Percentiles rank a stretch among this genome's conserved stretches.
Conservation (phyloP, 495 filamentous ascomycete species). For the Penicillium paxilli region DNA sequence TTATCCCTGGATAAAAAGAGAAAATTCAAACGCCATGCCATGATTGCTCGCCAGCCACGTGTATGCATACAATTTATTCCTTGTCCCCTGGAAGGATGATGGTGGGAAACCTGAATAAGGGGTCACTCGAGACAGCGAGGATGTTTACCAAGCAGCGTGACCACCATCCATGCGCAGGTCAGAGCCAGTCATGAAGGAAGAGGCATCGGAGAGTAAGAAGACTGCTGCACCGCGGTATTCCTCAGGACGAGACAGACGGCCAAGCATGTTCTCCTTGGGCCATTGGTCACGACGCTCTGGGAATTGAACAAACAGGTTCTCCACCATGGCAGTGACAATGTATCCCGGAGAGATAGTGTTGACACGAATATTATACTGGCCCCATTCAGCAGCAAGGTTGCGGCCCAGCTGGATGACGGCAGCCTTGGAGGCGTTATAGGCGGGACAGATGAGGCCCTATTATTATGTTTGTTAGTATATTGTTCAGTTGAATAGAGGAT, state of each 20-base stretch:
- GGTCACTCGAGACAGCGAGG: background rate
- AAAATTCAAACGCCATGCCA: slow-evolving; percentile 24
- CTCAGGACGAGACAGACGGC: slow-evolving; percentile 71
- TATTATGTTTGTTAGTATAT: background rate
- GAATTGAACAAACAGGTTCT: slow-evolving; percentile 70
- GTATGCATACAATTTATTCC: slow-evolving; percentile 5
- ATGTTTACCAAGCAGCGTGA: slow-evolving; percentile 71
- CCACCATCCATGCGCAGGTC: slow-evolving; percentile 83
- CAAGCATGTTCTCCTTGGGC: slow-evolving; percentile 88
- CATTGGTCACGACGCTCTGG: slow-evolving; percentile 77
- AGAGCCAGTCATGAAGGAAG: slow-evolving; percentile 81
- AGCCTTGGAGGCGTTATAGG: slow-evolving; percentile 90
- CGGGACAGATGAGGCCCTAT: slow-evolving; percentile 70
- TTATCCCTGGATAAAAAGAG: slow-evolving; percentile 1
- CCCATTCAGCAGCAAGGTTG: slow-evolving; percentile 90
- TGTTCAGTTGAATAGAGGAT: background rate
- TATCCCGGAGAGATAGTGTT: slow-evolving; percentile 96
- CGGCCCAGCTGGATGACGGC: slow-evolving; percentile 81
- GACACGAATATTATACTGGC: slow-evolving; percentile 81
- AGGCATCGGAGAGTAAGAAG: slow-evolving; percentile 86
- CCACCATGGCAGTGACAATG: slow-evolving; percentile 90
- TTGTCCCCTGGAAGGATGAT: background rate
- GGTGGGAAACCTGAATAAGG: background rate
- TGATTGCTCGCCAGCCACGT: slow-evolving; percentile 14
- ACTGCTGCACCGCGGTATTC: slow-evolving; percentile 80